Conservation (phyloP, 257 asterid species). For the Asclepias syriaca region DNA sequence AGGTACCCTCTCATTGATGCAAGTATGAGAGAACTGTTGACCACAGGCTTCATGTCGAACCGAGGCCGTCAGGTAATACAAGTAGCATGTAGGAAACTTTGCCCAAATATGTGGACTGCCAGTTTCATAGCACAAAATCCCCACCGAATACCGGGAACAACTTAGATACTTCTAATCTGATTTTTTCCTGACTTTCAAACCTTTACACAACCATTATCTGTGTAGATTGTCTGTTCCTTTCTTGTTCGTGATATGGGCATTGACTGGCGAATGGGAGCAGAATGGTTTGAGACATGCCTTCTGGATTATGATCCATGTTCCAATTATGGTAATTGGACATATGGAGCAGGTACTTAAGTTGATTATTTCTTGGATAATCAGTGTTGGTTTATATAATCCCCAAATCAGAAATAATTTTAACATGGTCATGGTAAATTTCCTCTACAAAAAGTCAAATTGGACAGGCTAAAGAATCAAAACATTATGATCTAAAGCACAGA, state of each 20-base stretch:
- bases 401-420: background rate
- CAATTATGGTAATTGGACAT: constrained; percentile 94
- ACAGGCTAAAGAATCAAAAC: background rate
- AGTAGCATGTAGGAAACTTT: background rate
- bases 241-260: constrained; percentile 96
- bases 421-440: background rate
- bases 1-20: constrained; percentile 97
- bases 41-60: constrained; percentile 97
- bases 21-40: constrained; percentile 71
- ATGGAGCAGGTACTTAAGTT: constrained; percentile 77
- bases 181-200: background rate
- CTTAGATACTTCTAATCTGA: background rate
- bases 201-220: background rate
- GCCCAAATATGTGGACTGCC: background rate
- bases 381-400: background rate
- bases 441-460: background rate
- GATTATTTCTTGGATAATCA: background rate
- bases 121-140: background rate
- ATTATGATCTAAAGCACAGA: background rate
- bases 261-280: constrained; percentile 99
- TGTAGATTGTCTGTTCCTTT: constrained; percentile 87
- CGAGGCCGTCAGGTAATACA: constrained; percentile 84
- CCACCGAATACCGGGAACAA: background rate
- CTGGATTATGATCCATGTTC: constrained; percentile 96
- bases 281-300: constrained; percentile 95